phyloP scores from a whole-genome alignment of 2,329 filamentous ascomycete species.

The Aspergillus luchuensis region DNA sequence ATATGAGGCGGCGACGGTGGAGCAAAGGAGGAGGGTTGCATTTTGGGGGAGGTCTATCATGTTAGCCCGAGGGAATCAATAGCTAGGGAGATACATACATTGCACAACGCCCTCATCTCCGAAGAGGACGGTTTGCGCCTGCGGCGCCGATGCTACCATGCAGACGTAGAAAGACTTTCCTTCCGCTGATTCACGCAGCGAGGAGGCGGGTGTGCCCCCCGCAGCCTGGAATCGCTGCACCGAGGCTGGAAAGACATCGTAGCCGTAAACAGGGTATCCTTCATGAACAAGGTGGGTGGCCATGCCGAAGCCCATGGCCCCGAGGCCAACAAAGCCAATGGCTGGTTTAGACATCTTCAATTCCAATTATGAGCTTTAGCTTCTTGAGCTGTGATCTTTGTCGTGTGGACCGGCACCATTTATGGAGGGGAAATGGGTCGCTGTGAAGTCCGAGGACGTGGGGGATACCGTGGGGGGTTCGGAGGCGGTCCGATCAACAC shows the following conservation, averaged over 20 bases:
- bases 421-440: not conserved
- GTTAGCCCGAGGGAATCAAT: not conserved
- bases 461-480: conserved; percentile 5
- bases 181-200: conserved; percentile 63
- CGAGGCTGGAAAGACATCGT: conserved; percentile 69
- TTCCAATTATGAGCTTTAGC: no score
- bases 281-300: conserved; percentile 70
- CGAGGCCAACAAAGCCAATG: conserved; percentile 72
- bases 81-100: conserved; percentile 20
- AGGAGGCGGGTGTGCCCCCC: conserved; percentile 62
- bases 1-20: conserved; percentile 69
- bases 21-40: conserved; percentile 67
- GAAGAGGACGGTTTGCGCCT: conserved; percentile 68
- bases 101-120: conserved; percentile 55
- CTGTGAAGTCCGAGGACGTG: not conserved
- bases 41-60: conserved; percentile 53
- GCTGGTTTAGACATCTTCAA: conserved; percentile 48
- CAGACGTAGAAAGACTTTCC: conserved; percentile 65
- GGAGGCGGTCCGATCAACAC: conserved; percentile 8
- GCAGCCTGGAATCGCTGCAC: conserved; percentile 66
- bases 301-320: conserved; percentile 83
- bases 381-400: not conserved
- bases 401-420: not conserved
- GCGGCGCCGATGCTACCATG: conserved; percentile 74
- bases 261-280: conserved; percentile 69